Conservation (phyloP, 129 eudicot genomes). For the Smallanthus sonchifolius region DNA sequence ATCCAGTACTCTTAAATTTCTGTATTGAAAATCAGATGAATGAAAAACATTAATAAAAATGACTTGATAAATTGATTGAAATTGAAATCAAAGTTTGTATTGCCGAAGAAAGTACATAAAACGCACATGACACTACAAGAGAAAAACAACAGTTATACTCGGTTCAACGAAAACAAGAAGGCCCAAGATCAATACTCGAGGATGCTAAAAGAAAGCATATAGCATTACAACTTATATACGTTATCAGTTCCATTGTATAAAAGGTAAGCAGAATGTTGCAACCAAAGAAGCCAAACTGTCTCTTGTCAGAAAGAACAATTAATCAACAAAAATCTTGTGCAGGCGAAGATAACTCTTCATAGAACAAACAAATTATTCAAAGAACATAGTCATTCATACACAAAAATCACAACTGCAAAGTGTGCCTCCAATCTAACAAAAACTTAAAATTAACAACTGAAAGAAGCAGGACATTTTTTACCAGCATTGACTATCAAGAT, state of each 20-base stretch:
- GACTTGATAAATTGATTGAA: neutral
- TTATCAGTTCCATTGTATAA: neutral
- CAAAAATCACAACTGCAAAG: neutral
- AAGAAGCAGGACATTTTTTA: too few relatives aligned
- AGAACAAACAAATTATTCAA: neutral
- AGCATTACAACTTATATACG: neutral
- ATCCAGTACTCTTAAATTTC: conserved; percentile 72
- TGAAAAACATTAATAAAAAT: neutral
- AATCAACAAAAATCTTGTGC: neutral
- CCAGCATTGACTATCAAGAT: too few relatives aligned
- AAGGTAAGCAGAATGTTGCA: neutral
- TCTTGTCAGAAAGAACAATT: neutral
- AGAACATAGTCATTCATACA: neutral
- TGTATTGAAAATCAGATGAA: conserved; percentile 17
- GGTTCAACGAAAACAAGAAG: neutral
- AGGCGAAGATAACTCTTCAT: neutral
- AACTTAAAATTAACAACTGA: neutral
- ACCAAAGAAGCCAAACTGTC: neutral
- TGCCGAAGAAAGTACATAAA: neutral
- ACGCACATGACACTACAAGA: neutral
- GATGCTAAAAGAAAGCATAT: neutral
- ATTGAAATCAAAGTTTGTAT: neutral
- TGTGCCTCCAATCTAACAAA: neutral
- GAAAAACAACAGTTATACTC: neutral
- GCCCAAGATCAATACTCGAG: neutral